Evolutionary conservation across 148 eudicot species (phyloP).

Genomic region (Amaranthus palmeri): DNA sequence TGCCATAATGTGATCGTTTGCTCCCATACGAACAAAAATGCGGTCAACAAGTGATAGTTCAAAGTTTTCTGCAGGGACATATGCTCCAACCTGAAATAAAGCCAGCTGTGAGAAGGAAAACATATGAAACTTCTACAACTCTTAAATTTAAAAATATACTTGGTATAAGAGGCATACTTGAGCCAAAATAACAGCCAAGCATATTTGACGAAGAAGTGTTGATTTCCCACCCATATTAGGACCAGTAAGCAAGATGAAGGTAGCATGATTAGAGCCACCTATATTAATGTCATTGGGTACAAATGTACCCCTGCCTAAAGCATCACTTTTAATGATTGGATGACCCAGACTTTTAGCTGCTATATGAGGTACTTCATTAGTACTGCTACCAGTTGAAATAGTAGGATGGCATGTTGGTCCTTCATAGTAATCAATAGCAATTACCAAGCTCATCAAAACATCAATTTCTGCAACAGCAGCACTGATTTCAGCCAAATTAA

Average conservation of each 20-base stretch:
- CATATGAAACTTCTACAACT: not conserved
- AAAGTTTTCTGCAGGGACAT: conserved; percentile 88
- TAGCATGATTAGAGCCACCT: conserved; percentile 67
- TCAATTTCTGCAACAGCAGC: conserved; percentile 68
- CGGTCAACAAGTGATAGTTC: conserved; percentile 79
- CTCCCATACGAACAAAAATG: conserved; percentile 97
- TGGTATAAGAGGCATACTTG: conserved; percentile 46
- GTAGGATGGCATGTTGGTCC: conserved; percentile 83
- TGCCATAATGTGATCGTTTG: conserved; percentile 97
- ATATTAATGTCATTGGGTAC: conserved; percentile 79
- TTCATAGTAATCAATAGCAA: conserved; percentile 83
- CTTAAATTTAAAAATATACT: not conserved
- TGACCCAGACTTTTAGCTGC: conserved; percentile 83
- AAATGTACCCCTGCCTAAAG: conserved; percentile 74
- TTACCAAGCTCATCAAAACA: conserved; percentile 81
- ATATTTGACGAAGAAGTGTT: conserved; percentile 96
- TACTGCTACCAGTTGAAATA: conserved; percentile 33
- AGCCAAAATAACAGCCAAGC: conserved; percentile 92
- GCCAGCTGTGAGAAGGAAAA: conserved; percentile 19
- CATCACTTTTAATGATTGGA: conserved; percentile 74
- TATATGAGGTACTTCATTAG: conserved; percentile 48
- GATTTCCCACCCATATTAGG: conserved; percentile 99
- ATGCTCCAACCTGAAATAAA: conserved; percentile 71
- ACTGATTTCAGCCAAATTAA: conserved; percentile 12
- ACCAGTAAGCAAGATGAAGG: conserved; percentile 90